Percentiles rank a stretch among this genome's conserved stretches.
phyloP scores from a whole-genome alignment of 208 protist species.

The Acanthamoeba castellanii region DNA sequence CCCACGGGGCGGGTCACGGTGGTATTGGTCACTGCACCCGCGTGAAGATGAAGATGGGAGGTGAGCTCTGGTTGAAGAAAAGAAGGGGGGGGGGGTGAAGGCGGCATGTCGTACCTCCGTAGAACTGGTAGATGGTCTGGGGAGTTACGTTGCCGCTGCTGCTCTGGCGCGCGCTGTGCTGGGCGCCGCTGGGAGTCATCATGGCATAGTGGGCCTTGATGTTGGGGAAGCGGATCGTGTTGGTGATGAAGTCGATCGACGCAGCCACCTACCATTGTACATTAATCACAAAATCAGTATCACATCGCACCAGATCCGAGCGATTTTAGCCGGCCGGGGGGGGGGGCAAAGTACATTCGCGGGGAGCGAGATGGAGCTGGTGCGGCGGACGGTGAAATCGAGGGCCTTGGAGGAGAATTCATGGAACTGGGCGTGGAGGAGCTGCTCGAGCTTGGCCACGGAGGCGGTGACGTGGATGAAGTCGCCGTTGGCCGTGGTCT shows the following conservation, averaged over 20 bases:
- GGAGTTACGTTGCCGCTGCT: slow-evolving; percentile 1
- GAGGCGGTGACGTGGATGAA: not conserved
- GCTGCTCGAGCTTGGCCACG: not conserved
- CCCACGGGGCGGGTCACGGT: not conserved
- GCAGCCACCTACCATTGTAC: not conserved
- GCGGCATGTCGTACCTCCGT: not conserved
- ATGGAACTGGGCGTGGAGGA: slow-evolving; percentile 50
- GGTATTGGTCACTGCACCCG: not conserved
- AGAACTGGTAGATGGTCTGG: slow-evolving; percentile 60
- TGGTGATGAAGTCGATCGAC: slow-evolving; percentile 33
- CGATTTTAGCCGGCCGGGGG: too few relatives aligned
- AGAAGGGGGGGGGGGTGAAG: too few relatives aligned
- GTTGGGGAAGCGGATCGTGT: slow-evolving; percentile 61
- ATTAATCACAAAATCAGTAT: not conserved
- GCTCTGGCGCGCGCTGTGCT: not conserved
- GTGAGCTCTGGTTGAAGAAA: too few relatives aligned
- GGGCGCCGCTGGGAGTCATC: not conserved
- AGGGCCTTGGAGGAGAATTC: not conserved
- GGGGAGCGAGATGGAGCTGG: not conserved
- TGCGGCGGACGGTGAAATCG: not conserved
- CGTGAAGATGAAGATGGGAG: too few relatives aligned
- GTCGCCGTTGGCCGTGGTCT: not conserved
- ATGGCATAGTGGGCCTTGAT: not conserved
- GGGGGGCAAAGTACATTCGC: not conserved
- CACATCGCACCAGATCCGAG: too few relatives aligned